Percentiles rank a stretch among this genome's conserved stretches.
Conservation (phyloP, 805 yeast species). For the Zygotorulaspora florentina region DNA sequence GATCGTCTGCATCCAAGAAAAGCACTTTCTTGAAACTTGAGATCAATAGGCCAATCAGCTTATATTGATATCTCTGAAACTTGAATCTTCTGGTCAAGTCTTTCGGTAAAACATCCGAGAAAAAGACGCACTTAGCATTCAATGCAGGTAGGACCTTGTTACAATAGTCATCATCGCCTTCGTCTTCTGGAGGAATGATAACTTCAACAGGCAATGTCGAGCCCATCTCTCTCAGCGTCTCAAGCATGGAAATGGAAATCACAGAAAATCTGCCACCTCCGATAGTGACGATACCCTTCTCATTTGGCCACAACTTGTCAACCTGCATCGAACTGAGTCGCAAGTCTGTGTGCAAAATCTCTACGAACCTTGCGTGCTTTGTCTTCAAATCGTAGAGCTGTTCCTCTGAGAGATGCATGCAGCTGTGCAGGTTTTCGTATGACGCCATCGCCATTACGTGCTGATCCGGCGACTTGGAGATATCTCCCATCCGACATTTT, state of each 20-base stretch:
- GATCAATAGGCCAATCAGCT: slow-evolving; percentile 65
- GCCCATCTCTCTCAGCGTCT: slow-evolving; percentile 56
- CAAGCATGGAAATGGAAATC: slow-evolving; percentile 52
- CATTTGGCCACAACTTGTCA: slow-evolving; percentile 25
- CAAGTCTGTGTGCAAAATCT: slow-evolving; percentile 5
- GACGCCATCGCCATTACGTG: slow-evolving; percentile 6
- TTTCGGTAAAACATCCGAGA: slow-evolving; percentile 48
- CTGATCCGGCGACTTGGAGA: slow-evolving; percentile 1
- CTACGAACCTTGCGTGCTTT: slow-evolving; percentile 17
- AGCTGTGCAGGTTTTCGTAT: slow-evolving; percentile 17
- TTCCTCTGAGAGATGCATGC: slow-evolving; percentile 13
- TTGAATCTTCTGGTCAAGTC: slow-evolving; percentile 40
- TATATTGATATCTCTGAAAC: slow-evolving; percentile 59
- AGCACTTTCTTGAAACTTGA: slow-evolving; percentile 74
- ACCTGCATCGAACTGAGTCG: not conserved
- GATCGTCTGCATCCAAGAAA: slow-evolving; percentile 72
- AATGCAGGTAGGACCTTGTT: slow-evolving; percentile 55
- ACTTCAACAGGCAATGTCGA: slow-evolving; percentile 77
- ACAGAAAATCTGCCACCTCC: slow-evolving; percentile 75
- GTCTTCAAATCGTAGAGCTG: slow-evolving; percentile 13
- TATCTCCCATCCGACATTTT: slow-evolving; percentile 8
- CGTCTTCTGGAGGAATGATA: slow-evolving; percentile 64
- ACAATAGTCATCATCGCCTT: slow-evolving; percentile 71
- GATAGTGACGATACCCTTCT: slow-evolving; percentile 63
- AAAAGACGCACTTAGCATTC: slow-evolving; percentile 59